Base-by-base conservation (phyloP, 139 green algal species). In the Haematococcus lacustris region DNA sequence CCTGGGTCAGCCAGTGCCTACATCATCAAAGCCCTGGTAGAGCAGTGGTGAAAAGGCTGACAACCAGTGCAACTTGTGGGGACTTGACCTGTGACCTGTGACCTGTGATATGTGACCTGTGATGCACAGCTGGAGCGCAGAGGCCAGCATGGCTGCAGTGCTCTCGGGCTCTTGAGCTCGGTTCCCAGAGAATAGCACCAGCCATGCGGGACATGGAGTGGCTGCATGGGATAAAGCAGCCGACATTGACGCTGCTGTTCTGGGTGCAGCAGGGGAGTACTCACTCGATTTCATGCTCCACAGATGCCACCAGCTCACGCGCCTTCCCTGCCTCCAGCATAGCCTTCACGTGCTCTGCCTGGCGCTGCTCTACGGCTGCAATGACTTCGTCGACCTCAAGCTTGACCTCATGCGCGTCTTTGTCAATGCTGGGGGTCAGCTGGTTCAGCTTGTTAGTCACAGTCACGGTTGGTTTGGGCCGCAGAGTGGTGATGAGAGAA, bases 251-350 rank as follows among this genome's bases (percentile, higher is more conserved):
- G 7, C 59, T 35, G 7, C 6, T 25, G 30, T 35, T 21, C 59
- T 7, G 7, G 13, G 21, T 7, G 21, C 17, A 25, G n/a, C 59
- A 66, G 47, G 21, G 47, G 13, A 57, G 13, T n/a, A 50, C 71
- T 43, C 62, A 82, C 77, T 63, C 60, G 33, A 83, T 71, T 34
- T 83, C 78, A 21, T 41, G 66, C 37, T 83, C 67, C 70, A 80
- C 69, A 40, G 65, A 72, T 3, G n/a, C 38, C 37, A 80, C 73
- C 35, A 79, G 73, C 43, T 79, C 78, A 3, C 40, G 32, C 3
- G 78, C 73, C 43, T 83, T 83, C 59, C 40, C 43, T 6, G 59
- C 70, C 70, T 78, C 73, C 57, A 83, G 65, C 64, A 77, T 63
- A 5, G 73, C 75, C 1, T 38, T 26, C 25, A 78, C 78, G 39